phyloP scores from a whole-genome alignment of 2,329 filamentous ascomycete species.

The Diaporthe helianthi region DNA sequence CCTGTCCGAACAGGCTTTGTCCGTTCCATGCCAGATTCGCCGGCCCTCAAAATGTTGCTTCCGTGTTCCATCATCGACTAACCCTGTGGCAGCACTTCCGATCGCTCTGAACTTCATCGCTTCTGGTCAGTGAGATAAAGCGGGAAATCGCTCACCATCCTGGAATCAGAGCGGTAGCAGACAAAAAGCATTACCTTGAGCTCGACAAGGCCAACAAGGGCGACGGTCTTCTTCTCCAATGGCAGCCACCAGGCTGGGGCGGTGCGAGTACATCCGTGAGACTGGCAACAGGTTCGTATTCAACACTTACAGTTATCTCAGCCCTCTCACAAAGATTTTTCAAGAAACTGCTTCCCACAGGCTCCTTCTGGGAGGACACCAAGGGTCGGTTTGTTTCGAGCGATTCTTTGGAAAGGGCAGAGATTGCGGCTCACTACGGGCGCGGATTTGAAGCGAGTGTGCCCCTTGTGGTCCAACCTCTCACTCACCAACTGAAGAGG shows the following conservation, averaged over 20 bases:
- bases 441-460: conserved; percentile 66
- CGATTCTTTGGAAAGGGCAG: conserved; percentile 41
- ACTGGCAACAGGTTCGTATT: conserved; percentile 54
- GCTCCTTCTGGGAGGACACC: background rate
- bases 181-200: conserved; percentile 36
- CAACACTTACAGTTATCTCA: conserved; percentile 48
- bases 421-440: conserved; percentile 82
- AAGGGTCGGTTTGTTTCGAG: background rate
- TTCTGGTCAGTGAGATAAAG: conserved; percentile 77
- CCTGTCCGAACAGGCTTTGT: background rate
- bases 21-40: conserved; percentile 34
- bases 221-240: background rate
- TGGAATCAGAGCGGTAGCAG: conserved; percentile 70
- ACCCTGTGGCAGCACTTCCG: conserved; percentile 66
- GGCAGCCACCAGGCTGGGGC: conserved; percentile 4
- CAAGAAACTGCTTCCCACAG: background rate
- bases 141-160: conserved; percentile 41
- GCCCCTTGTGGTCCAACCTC: conserved; percentile 59
- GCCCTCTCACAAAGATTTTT: conserved; percentile 31
- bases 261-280: conserved; percentile 38
- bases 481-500: conserved; percentile 33
- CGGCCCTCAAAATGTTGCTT: background rate
- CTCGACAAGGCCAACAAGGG: conserved; percentile 26
- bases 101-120: conserved; percentile 90
- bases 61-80: conserved; percentile 4